A percentile compares a stretch with the other conserved stretches of the same genome.
Evolutionary conservation across 1,139 yeast genomes (phyloP).

Genomic region (Pichia sp.): DNA sequence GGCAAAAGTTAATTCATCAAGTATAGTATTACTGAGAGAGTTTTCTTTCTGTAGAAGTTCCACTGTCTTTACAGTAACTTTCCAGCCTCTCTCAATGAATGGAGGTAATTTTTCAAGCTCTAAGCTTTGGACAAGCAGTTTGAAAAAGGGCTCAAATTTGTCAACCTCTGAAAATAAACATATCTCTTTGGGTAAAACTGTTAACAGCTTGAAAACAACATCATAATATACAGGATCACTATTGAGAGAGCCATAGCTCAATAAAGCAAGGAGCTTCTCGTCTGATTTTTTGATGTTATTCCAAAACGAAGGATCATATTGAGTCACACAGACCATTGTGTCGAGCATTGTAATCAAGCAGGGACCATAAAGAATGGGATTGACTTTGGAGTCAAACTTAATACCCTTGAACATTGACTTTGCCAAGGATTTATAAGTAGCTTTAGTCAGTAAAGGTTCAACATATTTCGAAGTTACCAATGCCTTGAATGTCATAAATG

Average conservation of each 20-base stretch:
- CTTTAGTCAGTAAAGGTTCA: slow-evolving; percentile 21
- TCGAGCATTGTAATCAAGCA: slow-evolving; percentile 44
- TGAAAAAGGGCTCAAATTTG: slow-evolving; percentile 21
- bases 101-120: slow-evolving; percentile 21
- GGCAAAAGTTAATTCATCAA: slow-evolving; percentile 9
- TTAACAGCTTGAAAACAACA: slow-evolving; percentile 21
- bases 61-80: slow-evolving; percentile 16
- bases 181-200: slow-evolving; percentile 22
- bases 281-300: slow-evolving; percentile 34
- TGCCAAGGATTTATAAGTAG: slow-evolving; percentile 38
- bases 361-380: slow-evolving; percentile 37
- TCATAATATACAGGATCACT: slow-evolving; percentile 45
- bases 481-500: slow-evolving; percentile 33
- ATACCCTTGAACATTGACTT: slow-evolving; percentile 48
- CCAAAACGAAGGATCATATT: slow-evolving; percentile 43
- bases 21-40: slow-evolving; percentile 3
- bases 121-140: slow-evolving; percentile 25
- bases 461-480: slow-evolving; percentile 14
- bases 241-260: slow-evolving; percentile 46
- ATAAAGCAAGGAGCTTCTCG: slow-evolving; percentile 38
- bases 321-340: slow-evolving; percentile 37
- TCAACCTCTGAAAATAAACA: slow-evolving; percentile 14
- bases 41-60: slow-evolving; percentile 3
- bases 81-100: slow-evolving; percentile 24
- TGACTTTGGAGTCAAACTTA: slow-evolving; percentile 32